Evolutionary conservation across 495 filamentous ascomycete species (phyloP).

Genomic region (Penicillium pancosmium): DNA sequence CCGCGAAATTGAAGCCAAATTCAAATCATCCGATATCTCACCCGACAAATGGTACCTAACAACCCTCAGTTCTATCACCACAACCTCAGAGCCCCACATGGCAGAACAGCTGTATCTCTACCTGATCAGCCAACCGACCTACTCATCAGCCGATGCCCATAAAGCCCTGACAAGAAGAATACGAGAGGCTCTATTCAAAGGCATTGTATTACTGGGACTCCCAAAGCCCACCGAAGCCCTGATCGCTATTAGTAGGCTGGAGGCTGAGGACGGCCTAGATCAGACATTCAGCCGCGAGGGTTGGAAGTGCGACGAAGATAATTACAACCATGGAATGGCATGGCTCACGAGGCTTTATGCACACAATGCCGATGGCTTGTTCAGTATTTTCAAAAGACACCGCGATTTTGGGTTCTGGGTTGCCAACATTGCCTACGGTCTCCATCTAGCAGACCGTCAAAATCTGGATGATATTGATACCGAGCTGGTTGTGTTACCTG

Average conservation of each 20-base stretch:
- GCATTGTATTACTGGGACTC: no score
- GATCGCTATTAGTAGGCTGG: constrained; percentile 36
- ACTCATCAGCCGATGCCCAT: constrained; percentile 30
- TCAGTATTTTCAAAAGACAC: constrained; percentile 31
- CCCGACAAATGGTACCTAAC: constrained; percentile 25
- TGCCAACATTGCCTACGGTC: constrained; percentile 50
- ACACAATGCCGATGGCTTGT: constrained; percentile 25
- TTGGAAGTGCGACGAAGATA: constrained; percentile 38
- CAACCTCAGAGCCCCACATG: constrained; percentile 36
- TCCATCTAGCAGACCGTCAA: constrained; percentile 53
- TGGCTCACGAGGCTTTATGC: constrained; percentile 36
- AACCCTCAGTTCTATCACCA: constrained; percentile 30
- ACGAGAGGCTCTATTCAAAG: no score
- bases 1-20: constrained; percentile 16
- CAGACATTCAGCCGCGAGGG: constrained; percentile 33
- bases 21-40: constrained; percentile 15
- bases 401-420: constrained; percentile 16
- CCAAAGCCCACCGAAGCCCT: constrained; percentile 37
- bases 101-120: constrained; percentile 44
- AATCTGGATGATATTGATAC: constrained; percentile 49
- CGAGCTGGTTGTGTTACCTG: constrained; percentile 49
- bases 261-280: constrained; percentile 42
- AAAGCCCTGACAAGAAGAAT: no score
- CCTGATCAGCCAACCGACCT: constrained; percentile 38
- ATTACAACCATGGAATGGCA: constrained; percentile 34